Base-by-base conservation (phyloP, 768 basidiomycete species). In the Collybiopsis luxurians region DNA sequence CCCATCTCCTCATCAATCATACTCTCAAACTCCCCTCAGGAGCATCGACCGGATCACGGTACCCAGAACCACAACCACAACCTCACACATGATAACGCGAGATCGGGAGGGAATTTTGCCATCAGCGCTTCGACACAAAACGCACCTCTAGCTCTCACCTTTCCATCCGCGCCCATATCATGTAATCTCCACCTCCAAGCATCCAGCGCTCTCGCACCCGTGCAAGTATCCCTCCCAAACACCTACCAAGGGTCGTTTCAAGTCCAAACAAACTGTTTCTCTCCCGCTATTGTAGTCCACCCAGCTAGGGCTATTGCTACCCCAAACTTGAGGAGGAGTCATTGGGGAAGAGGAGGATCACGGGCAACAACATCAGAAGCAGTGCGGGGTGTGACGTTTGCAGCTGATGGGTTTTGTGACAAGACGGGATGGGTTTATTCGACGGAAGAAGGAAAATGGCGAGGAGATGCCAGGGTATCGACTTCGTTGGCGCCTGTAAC, bases 31-130 rank as follows among this genome's bases (percentile, higher is more conserved):
- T 17, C 36, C 17, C 17, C 7, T 17, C 36, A 38, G 7, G 9
- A 15, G 21, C 47, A 45, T 24, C 43, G 43, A 38, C 36, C 30
- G 48, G 27, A 2, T 34, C 51, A 13, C 23, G n/a, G n/a, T n/a
- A n/a, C n/a, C n/a, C n/a, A n/a, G 21, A 34, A n/a, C 30, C 13
- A 31, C 31, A 34, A 31, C 48, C 7, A 26, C 38, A 17, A 30
- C 28, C 39, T 13, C 51, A 11, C 2, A 34, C 47, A 15, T 17
- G n/a, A n/a, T n/a, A n/a, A n/a, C n/a, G n/a, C n/a, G n/a, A 0
- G 40, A 43, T 1, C 27, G 53, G 53, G 53, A 26, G 53, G 53
- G 12, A 55, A 55, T 28, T 55, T 55, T 36, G 30, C 30, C 17
- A 17, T 55, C 53, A 43, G n/a, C 21, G 40, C 53, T 15, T n/a